phyloP scores from a whole-genome alignment of 768 basidiomycete genomes.

The Suillus subaureus region DNA sequence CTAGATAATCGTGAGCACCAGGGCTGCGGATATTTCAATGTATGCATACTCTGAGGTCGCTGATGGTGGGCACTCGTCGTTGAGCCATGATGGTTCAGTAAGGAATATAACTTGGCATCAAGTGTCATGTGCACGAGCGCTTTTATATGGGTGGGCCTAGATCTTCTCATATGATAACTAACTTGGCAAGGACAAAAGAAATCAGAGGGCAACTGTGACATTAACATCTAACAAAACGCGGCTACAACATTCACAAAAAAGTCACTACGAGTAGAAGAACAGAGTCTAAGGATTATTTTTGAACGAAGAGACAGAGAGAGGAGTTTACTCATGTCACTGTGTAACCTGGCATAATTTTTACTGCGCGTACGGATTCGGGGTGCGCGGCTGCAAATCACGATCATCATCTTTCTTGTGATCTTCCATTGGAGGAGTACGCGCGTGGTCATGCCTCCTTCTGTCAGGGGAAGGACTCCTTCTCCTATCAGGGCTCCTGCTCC shows the following conservation, averaged over 20 bases:
- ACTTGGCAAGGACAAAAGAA: not conserved
- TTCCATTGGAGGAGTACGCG: constrained; percentile 52
- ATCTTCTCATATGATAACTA: not conserved
- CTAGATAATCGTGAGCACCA: constrained; percentile 23
- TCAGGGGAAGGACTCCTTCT: constrained; percentile 49
- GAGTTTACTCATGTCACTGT: not conserved
- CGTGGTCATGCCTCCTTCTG: constrained; percentile 47
- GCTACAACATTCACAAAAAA: constrained; percentile 5
- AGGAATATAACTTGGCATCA: not conserved
- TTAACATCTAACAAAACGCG: constrained; percentile 10
- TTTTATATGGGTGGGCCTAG: not conserved
- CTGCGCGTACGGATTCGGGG: constrained; percentile 59
- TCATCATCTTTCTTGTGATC: constrained; percentile 48
- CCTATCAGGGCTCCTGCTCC: constrained; percentile 52
- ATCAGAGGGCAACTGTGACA: constrained; percentile 1
- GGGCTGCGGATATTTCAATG: constrained; percentile 10
- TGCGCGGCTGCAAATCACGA: constrained; percentile 47
- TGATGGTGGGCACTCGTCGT: constrained; percentile 34
- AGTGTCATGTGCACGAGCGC: not conserved
- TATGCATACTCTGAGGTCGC: constrained; percentile 34
- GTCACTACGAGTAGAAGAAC: constrained; percentile 12
- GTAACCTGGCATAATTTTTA: not conserved
- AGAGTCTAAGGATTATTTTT: constrained; percentile 1
- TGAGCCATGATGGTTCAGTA: constrained; percentile 24
- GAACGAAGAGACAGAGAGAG: not conserved